Evolutionary conservation across 108 stramenopile genomes (phyloP).

Genomic region (Epipyxis sp.): DNA sequence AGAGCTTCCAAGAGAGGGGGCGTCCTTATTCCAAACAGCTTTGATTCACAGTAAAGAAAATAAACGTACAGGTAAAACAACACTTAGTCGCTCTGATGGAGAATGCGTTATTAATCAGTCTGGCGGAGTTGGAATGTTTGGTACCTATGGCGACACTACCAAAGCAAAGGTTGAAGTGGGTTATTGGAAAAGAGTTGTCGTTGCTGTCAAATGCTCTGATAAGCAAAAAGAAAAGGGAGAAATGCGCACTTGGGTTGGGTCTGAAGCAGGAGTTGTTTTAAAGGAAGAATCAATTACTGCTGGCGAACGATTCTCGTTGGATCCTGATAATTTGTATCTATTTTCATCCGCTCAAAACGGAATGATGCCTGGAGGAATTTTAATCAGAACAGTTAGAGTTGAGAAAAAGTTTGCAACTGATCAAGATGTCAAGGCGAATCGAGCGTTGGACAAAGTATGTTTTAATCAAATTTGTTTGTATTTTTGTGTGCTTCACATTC

Average conservation of each 20-base stretch:
- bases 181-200: constrained; percentile 33
- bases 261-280: constrained; percentile 26
- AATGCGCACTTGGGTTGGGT: constrained; percentile 38
- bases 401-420: constrained; percentile 1
- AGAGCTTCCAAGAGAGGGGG: constrained; percentile 28
- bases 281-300: constrained; percentile 25
- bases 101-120: constrained; percentile 38
- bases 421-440: constrained; percentile 16
- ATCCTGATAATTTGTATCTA: constrained; percentile 32
- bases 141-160: constrained; percentile 37
- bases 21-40: constrained; percentile 37
- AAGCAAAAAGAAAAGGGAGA: constrained; percentile 28
- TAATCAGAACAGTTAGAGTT: constrained; percentile 33
- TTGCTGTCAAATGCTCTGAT: constrained; percentile 24
- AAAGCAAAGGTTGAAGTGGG: constrained; percentile 26
- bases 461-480: too few relatives aligned
- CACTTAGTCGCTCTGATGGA: constrained; percentile 40
- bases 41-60: constrained; percentile 40
- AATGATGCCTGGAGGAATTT: constrained; percentile 41
- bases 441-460: constrained; percentile 39
- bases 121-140: constrained; percentile 40
- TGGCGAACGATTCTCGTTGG: constrained; percentile 38
- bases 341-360: constrained; percentile 30
- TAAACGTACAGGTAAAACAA: constrained; percentile 34
- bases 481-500: not conserved